Conservation (phyloP, 768 basidiomycete genomes). For the Termitomyces eurrhizus region DNA sequence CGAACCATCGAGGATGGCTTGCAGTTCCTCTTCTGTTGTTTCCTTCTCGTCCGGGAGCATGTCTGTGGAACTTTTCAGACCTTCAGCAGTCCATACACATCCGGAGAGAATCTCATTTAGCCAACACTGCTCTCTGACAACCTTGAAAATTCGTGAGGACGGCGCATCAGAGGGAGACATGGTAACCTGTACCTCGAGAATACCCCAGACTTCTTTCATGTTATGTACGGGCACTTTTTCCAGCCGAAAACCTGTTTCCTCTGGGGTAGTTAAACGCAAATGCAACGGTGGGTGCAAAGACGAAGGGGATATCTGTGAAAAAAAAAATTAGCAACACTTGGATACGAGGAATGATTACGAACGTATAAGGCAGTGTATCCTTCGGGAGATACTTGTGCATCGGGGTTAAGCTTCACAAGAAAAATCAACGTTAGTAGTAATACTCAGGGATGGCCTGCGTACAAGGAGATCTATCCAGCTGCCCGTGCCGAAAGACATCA, state of each 20-base stretch:
- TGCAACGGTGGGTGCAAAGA: slow-evolving; percentile 66
- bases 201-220: slow-evolving; percentile 70
- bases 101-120: slow-evolving; percentile 65
- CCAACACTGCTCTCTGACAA: slow-evolving; percentile 84
- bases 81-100: slow-evolving; percentile 62
- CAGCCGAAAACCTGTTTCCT: slow-evolving; percentile 74
- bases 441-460: slow-evolving; percentile 14
- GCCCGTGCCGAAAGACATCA: slow-evolving; percentile 43
- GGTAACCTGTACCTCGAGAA: slow-evolving; percentile 54
- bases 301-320: slow-evolving; percentile 56
- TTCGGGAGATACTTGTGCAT: slow-evolving; percentile 45
- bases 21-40: slow-evolving; percentile 53
- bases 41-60: slow-evolving; percentile 28
- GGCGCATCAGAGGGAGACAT: background rate
- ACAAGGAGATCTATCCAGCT: slow-evolving; percentile 71
- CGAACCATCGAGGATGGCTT: slow-evolving; percentile 62
- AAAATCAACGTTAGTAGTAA: slow-evolving; percentile 5
- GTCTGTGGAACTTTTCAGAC: slow-evolving; percentile 23
- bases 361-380: slow-evolving; percentile 70
- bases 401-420: slow-evolving; percentile 50
- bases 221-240: slow-evolving; percentile 68
- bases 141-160: slow-evolving; percentile 29
- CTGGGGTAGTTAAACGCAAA: slow-evolving; percentile 61
- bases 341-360: slow-evolving; percentile 21
- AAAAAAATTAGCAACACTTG: background rate